These are phyloP conservation scores for Allium cepa DNA, from an alignment of 106 monocot species.

Conservation along the genomic window DNA sequence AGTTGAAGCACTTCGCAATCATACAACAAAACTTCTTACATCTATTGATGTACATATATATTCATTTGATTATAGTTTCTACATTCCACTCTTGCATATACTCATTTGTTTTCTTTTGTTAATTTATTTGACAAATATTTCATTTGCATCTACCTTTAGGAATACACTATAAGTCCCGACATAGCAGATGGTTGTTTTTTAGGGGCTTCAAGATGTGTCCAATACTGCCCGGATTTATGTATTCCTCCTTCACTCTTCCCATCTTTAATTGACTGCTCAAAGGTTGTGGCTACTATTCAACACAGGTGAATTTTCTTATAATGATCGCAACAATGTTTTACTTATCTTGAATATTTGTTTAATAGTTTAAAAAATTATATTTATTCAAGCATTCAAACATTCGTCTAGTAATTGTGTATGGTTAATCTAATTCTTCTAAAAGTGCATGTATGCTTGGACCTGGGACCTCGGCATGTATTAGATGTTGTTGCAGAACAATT, in stretches of 20 bases:
- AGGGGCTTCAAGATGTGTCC: conserved; percentile 93
- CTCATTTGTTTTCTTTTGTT: background rate
- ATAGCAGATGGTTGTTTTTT: conserved; percentile 92
- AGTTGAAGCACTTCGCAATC: conserved; percentile 66
- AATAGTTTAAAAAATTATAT: background rate
- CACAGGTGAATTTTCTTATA: conserved; percentile 42
- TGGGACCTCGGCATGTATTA: no score
- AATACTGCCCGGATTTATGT: conserved; percentile 90
- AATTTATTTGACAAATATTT: background rate
- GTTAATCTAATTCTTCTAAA: no score
- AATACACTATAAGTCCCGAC: conserved; percentile 87
- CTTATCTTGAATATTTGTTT: background rate
- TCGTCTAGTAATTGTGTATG: no score
- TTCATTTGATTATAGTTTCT: no score
- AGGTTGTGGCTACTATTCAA: conserved; percentile 76
- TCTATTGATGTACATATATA: conserved; percentile 49
- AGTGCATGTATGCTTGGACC: no score
- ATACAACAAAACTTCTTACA: conserved; percentile 75
- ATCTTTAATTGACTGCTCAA: conserved; percentile 68
- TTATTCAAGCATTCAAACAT: no score
- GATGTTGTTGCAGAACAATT: no score
- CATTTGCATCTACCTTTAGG: conserved; percentile 29
- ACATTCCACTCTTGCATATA: no score
- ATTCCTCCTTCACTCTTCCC: conserved; percentile 58
- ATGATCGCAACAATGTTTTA: no score